Base-by-base conservation (phyloP, 805 yeast species). In the Candida sonorensis region DNA sequence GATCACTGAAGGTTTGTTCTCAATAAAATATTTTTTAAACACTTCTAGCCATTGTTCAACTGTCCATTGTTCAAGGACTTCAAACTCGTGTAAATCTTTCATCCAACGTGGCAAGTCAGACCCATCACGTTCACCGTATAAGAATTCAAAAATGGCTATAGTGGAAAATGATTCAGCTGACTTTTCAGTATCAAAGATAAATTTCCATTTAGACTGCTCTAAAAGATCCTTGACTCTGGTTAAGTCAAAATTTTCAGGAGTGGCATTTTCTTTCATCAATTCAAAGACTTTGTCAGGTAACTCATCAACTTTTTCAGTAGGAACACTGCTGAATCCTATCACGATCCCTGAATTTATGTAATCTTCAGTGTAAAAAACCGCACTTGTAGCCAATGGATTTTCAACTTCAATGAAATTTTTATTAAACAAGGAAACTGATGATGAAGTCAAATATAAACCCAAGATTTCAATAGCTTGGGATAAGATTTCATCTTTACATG, bases 371-470 rank as follows among this genome's bases (percentile, higher is more conserved):
- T 76, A 74, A 43, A 67, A 77, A 18, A 69, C 77, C 4, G 81
- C 65, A 19, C 76, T 77, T 10, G 85, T 77, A 2, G 96, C 90
- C 31, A 76, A 58, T 1, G 97, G 96, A 29, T 83, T 75, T 17
- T 77, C 84, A 29, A 82, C 72, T 49, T 90, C 97, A 15, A 88
- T 84, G 39, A 92, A 65, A 36, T 69, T 57, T 46, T 74, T 75
- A 41, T 75, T 75, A 38, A 92, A 69, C 17, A 86, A 65, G 2
- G 97, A 82, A 27, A 85, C 74, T 0, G 95, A 76, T 3, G 81
- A 73, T 30, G 77, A 81, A 4, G 94, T 75, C 33, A 90, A 67
- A 52, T 90, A 92, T 17, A 72, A 67, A 13, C 86, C 72, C 11
- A 92, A 43, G 31, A 81, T 66, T 30, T 82, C 81, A 14, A 86